Evolutionary conservation across 1,284 basidiomycete genomes (phyloP), one percentile per base, ranked within the genome.

Genomic region (Calocybe gambosa): DNA sequence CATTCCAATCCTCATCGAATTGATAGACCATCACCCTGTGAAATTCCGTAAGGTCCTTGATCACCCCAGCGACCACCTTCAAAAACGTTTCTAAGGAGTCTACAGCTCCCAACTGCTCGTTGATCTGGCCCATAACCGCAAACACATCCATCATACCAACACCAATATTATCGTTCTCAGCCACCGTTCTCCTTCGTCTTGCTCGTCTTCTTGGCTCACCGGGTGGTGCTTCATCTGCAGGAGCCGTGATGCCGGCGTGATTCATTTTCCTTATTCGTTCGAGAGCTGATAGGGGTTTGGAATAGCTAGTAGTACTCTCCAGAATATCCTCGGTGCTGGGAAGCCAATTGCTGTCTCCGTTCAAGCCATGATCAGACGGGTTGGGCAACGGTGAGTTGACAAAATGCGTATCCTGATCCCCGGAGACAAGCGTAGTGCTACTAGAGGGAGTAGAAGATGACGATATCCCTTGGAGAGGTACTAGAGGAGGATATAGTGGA

Each of bases 11-110:
- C 55, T 86, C 82, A 61, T 87, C 84, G 57, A 87, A 87, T 64
- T 91, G 88, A 60, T 93, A 93, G n/a, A 92, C 74, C 63, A 94
- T 70, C n/a, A 92, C 87, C 7, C 90, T 77, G 60, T 91, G 87
- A 60, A 91, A 91, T 59, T 85, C 85, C 5, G 85, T 86, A 49
- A 93, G 60, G 58, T 93, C 89, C 62, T 89, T 87, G 51, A 93
- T 77, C 18, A 93, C 75, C 2, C 89, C 88, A 5, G 88, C 88
- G 0, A 81, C 78, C 42, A 92, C 75, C 57, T 90, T 85, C 59
- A 93, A 66, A 61, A 92, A 90, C 13, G 69, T 68, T 6, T 85
- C 78, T 43, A 93, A 62, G 54, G 90, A 84, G 0, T 75, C 69
- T 1, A 89, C 83, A 3, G 75, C 73, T 0, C 80, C 80, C 4